Percentiles rank a stretch among this genome's conserved stretches.
Conservation (phyloP, 148 eudicot genomes). For the Dianthus caryophyllus region DNA sequence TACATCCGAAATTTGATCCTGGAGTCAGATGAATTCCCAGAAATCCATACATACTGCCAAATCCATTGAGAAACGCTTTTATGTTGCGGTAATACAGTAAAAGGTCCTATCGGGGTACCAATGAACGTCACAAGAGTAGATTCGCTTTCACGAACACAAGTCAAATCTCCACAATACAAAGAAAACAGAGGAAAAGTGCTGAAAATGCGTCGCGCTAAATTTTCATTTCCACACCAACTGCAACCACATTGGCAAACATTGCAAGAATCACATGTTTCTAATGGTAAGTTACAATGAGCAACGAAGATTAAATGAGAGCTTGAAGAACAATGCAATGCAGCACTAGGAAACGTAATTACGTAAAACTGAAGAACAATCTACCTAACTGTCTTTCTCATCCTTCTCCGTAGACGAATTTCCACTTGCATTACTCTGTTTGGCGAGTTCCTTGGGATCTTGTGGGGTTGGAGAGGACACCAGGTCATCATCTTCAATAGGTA, state of each 20-base stretch:
- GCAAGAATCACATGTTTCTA: not conserved
- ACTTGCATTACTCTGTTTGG: constrained; percentile 36
- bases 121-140: no score
- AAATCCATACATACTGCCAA: no score
- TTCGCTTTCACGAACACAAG: no score
- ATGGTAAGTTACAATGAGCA: constrained; percentile 19
- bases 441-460: constrained; percentile 56
- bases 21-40: no score
- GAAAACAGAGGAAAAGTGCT: no score
- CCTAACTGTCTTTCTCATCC: constrained; percentile 42
- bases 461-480: constrained; percentile 32
- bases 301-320: constrained; percentile 1
- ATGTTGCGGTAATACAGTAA: no score
- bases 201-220: not conserved
- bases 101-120: no score
- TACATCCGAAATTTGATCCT: no score
- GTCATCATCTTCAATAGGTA: constrained; percentile 78
- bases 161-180: no score
- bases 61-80: no score
- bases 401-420: constrained; percentile 35
- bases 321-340: constrained; percentile 5
- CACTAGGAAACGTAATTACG: constrained; percentile 6
- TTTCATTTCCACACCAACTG: not conserved
- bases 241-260: constrained; percentile 6
- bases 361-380: not conserved